Conservation (phyloP, 169 alveolate genomes). For the Blepharisma undulans region DNA sequence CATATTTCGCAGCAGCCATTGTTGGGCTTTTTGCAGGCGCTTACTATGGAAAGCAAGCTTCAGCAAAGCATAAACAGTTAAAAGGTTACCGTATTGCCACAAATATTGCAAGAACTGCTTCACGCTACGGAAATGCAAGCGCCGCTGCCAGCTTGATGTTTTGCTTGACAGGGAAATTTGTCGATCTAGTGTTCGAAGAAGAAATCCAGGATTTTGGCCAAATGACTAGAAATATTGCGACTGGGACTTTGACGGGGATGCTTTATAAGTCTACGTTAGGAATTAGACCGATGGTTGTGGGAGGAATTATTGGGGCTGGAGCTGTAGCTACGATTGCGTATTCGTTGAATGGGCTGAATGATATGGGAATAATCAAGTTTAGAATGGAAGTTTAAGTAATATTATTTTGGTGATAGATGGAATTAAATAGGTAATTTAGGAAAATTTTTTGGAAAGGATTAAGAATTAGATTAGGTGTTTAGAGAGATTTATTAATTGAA, state of each 20-base stretch:
- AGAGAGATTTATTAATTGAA: neutral
- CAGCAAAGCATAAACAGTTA: neutral
- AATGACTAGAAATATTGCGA: neutral
- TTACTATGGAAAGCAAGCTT: neutral
- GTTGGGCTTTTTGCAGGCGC: slow-evolving; percentile 11
- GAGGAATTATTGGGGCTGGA: slow-evolving; percentile 7
- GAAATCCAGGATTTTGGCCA: slow-evolving; percentile 34
- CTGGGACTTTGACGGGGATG: slow-evolving; percentile 30
- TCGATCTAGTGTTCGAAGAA: slow-evolving; percentile 37
- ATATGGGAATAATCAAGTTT: slow-evolving; percentile 23
- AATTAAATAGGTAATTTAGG: neutral
- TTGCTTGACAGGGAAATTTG: slow-evolving; percentile 24
- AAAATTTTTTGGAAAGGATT: neutral
- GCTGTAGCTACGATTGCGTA: neutral
- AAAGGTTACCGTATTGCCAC: neutral
- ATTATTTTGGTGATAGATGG: neutral
- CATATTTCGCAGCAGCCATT: slow-evolving; percentile 25
- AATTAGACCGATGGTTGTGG: slow-evolving; percentile 30
- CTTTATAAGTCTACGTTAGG: slow-evolving; percentile 32
- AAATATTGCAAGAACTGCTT: slow-evolving; percentile 3
- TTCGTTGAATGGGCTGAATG: neutral
- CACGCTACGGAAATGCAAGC: slow-evolving; percentile 16
- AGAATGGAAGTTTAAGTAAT: slow-evolving; percentile 31
- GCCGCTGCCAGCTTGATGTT: slow-evolving; percentile 27
- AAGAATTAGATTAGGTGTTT: neutral